Base-by-base conservation (phyloP, 2,329 filamentous ascomycete genomes). In the Fusarium sp. region DNA sequence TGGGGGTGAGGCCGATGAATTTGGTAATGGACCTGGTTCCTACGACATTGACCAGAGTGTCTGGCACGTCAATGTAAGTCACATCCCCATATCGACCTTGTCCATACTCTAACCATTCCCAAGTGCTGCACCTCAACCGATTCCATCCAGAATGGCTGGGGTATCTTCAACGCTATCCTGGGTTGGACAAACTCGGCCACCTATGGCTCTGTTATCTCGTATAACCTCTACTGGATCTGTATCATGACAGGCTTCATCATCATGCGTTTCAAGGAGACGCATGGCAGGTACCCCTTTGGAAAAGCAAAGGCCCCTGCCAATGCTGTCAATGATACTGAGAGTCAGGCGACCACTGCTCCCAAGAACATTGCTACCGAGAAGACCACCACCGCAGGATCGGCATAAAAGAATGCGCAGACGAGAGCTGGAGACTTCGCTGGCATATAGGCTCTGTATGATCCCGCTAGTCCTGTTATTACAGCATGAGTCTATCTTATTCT, bases 101-200 rank as follows among this genome's bases (percentile, higher is more conserved):
- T 33, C 17, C 20, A n/a, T 11, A 10, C 39, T 7, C 47, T 47
- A 8, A 63, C 17, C 6, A 20, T 17, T 25, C 19, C 6, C n/a
- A 50, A 91, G 88, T 96, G 92, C 82, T 96, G 92, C 78, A 93
- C 87, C 71, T 90, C 93, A 0, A 81, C 87, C 56, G 78, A 89
- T 33, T 88, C 91, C 62, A 90, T 91, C 41, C 90, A 90, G 46
- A 89, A 90, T 41, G 92, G 92, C 44, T 97, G 93, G 93, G 92
- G 92, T 49, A 88, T 97, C 71, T 94, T 97, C 85, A 95, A 96
- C 73, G 89, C 92, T 60, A 84, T 97, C 53, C 83, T 97, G 13
- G 93, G 94, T 60, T 97, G 94, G 94, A 87, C 89, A 64, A 97
- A 97, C 81, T 93, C 91, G 14, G 94, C 92, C 7, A 96, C 93